Base-by-base conservation (phyloP, 495 filamentous ascomycete species). In the Pseudoneurospora amorphoporcata region DNA sequence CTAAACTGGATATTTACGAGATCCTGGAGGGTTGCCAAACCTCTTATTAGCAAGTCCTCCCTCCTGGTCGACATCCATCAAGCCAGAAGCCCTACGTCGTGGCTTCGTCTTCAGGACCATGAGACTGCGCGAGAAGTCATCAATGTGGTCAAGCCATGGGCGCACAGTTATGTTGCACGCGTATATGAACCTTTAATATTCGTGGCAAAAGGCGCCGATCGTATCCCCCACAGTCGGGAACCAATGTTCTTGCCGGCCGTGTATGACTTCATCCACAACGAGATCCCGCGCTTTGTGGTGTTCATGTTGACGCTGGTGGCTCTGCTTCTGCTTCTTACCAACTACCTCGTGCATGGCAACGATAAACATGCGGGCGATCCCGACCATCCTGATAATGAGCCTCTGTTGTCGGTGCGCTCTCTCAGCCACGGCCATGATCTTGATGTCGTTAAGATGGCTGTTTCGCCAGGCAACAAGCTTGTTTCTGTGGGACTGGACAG, bases 101-200 rank as follows among this genome's bases (percentile, higher is more conserved):
- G 91, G 91, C 82, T 93, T 41, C 83, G 85, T 19, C 83, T 92
- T 73, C 91, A 93, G 81, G 91, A 92, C 72, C 88, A 92, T 75
- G 87, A 91, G 72, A 92, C 91, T 0, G 90, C 90, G 8, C 86
- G 86, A 69, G 91, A 93, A 74, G 83, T 92, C 16, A 91, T 93
- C 76, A 83, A 85, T 35, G 83, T 90, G 9, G 84, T 92, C 74
- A 92, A 90, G 71, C 91, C 91, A 3, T 80, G 86, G 70, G 87
- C 87, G 2, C 82, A 89, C 76, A 88, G 88, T 79, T 89, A 92
- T 75, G 84, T 92, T 23, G 90, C 90, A 12, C 85, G 86, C 42
- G 89, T 92, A 3, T 90, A 90, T 72, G 84, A 91, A 37, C 91
- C 91, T 2, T 77, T 90, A 8, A 83, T 92, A 38, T 89, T 92